Percentiles rank a stretch among this genome's conserved stretches.
These are phyloP conservation scores for Trametes cingulata DNA, from an alignment of 768 basidiomycete genomes.

Conservation along the genomic window DNA sequence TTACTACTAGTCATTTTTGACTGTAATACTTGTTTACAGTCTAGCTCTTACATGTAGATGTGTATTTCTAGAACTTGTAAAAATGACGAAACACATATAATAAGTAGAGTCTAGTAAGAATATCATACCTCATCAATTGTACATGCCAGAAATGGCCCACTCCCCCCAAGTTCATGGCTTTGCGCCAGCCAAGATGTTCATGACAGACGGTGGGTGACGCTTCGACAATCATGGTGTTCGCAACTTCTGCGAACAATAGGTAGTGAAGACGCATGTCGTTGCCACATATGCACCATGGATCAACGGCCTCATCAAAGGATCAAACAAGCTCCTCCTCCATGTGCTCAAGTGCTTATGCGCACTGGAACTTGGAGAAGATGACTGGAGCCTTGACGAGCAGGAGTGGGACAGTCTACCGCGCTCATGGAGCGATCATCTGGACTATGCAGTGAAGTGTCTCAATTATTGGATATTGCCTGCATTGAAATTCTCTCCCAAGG, in stretches of 20 bases:
- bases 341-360: slow-evolving; percentile 34
- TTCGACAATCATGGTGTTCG: slow-evolving; percentile 38
- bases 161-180: slow-evolving; percentile 27
- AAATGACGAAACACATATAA: too few species aligned
- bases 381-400: slow-evolving; percentile 8
- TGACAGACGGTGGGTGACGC: slow-evolving; percentile 40
- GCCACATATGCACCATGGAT: slow-evolving; percentile 44
- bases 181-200: slow-evolving; percentile 33
- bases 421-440: slow-evolving; percentile 37
- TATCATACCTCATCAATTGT: too few species aligned
- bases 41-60: too few species aligned
- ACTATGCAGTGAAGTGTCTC: slow-evolving; percentile 26
- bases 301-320: slow-evolving; percentile 38
- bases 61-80: too few species aligned
- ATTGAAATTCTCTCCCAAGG: slow-evolving; percentile 31
- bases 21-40: too few species aligned
- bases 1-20: too few species aligned
- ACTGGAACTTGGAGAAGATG: slow-evolving; percentile 34
- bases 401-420: slow-evolving; percentile 27
- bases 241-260: slow-evolving; percentile 27
- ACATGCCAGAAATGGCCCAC: too few species aligned
- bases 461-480: slow-evolving; percentile 27
- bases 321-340: slow-evolving; percentile 35
- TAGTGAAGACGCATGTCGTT: slow-evolving; percentile 22
- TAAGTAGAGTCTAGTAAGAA: too few species aligned